These are phyloP conservation scores for Neurospora tetrasperma DNA, from an alignment of 495 filamentous ascomycete species.

Conservation along the genomic window DNA sequence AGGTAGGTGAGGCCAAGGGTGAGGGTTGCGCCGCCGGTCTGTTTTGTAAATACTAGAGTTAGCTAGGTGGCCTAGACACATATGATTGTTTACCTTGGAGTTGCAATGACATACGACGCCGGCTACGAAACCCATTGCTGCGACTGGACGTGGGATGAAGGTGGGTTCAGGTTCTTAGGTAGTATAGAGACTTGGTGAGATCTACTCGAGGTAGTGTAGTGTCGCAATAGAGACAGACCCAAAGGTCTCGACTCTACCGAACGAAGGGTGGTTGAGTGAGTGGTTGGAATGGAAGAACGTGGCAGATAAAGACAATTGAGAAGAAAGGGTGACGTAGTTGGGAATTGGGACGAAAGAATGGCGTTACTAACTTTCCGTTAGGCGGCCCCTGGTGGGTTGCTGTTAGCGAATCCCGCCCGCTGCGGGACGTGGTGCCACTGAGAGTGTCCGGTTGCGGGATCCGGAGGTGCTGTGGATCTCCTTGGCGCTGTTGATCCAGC, in stretches of 20 bases:
- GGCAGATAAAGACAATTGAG: not conserved
- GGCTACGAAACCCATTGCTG: slow-evolving; percentile 34
- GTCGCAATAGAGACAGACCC: not conserved
- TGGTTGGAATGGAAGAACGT: not conserved
- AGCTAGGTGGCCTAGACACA: not conserved
- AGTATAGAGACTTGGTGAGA: not conserved
- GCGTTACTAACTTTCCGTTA: not conserved
- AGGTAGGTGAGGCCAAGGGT: slow-evolving; percentile 78
- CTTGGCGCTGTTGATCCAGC: not conserved
- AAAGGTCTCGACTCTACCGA: not conserved
- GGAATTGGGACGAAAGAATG: not conserved
- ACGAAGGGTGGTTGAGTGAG: not conserved
- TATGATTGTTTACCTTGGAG: not conserved
- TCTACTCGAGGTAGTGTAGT: not conserved
- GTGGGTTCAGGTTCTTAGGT: not conserved
- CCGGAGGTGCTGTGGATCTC: not conserved
- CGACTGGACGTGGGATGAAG: slow-evolving; percentile 1
- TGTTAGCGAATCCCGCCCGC: not conserved
- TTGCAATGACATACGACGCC: slow-evolving; percentile 59
- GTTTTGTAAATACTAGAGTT: slow-evolving; percentile 12
- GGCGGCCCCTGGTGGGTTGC: not conserved
- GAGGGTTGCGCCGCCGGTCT: slow-evolving; percentile 79
- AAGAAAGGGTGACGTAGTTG: not conserved
- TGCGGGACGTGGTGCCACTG: not conserved
- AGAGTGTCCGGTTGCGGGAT: not conserved